phyloP scores from a whole-genome alignment of 805 yeast species.

The Nakazawaea holstii region DNA sequence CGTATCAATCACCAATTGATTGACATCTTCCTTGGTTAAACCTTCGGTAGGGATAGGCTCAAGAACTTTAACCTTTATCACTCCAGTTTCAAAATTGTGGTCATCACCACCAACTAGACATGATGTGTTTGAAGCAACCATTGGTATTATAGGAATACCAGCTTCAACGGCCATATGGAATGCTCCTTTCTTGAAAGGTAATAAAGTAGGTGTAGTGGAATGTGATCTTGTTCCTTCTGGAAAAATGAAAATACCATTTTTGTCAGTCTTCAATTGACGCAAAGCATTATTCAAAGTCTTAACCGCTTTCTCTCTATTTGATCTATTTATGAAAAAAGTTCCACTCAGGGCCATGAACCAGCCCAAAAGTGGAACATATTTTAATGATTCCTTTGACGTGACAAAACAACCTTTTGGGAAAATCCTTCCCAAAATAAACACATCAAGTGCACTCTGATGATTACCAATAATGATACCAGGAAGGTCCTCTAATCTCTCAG shows the following conservation, averaged over 20 bases:
- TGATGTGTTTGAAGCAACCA: slow-evolving; percentile 83
- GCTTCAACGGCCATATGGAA: slow-evolving; percentile 96
- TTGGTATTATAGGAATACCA: slow-evolving; percentile 81
- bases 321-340: slow-evolving; percentile 85
- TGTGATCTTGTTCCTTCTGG: slow-evolving; percentile 98
- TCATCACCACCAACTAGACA: slow-evolving; percentile 56
- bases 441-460: slow-evolving; percentile 89
- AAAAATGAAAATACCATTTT: slow-evolving; percentile 81
- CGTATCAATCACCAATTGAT: slow-evolving; percentile 49
- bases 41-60: slow-evolving; percentile 75
- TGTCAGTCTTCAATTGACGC: slow-evolving; percentile 48
- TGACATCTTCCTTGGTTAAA: slow-evolving; percentile 66
- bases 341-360: slow-evolving; percentile 95
- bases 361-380: slow-evolving; percentile 85
- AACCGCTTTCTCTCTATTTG: slow-evolving; percentile 69
- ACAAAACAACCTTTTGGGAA: slow-evolving; percentile 90
- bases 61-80: slow-evolving; percentile 70
- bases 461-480: slow-evolving; percentile 84
- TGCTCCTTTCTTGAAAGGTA: slow-evolving; percentile 96
- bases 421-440: slow-evolving; percentile 70
- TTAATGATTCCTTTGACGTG: slow-evolving; percentile 83
- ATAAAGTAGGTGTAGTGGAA: slow-evolving; percentile 55
- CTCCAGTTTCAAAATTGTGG: slow-evolving; percentile 70
- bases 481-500: slow-evolving; percentile 45
- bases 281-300: slow-evolving; percentile 70